Conservation (phyloP, 2,329 filamentous ascomycete genomes). For the Tolypocladium tundrense region DNA sequence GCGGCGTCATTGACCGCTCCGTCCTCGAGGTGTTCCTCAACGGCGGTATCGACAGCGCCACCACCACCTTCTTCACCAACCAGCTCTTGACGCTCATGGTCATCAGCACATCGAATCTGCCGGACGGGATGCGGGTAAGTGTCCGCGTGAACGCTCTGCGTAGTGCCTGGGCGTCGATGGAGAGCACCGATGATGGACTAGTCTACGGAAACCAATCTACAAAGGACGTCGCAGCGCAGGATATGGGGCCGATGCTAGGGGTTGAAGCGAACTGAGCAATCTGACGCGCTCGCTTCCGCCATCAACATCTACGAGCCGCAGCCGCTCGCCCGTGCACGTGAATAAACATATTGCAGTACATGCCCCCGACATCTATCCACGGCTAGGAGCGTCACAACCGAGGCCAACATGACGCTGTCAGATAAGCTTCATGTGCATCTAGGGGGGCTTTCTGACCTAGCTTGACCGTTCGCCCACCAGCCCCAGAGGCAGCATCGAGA, state of each 20-base stretch:
- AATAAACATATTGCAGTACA: background rate
- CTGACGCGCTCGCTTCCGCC: background rate
- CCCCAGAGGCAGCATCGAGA: background rate
- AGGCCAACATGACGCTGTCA: background rate
- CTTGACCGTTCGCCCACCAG: background rate
- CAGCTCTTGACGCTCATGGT: conserved; percentile 14
- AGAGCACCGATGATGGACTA: conserved; percentile 1
- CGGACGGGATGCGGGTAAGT: conserved; percentile 10
- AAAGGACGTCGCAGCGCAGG: background rate
- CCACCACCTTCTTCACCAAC: conserved; percentile 18
- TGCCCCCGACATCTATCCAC: background rate
- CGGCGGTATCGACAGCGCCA: conserved; percentile 21
- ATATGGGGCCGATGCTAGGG: conserved; percentile 1
- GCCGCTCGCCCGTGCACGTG: background rate
- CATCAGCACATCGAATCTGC: conserved; percentile 9
- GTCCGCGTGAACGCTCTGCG: conserved; percentile 13
- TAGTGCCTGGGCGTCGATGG: conserved; percentile 13
- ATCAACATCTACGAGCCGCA: background rate
- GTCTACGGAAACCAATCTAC: background rate
- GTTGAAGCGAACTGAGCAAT: background rate
- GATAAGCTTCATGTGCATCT: background rate
- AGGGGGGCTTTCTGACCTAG: too few species aligned
- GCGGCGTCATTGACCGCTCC: conserved; percentile 21
- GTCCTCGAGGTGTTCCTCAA: conserved; percentile 24
- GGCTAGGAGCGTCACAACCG: background rate